phyloP scores from a whole-genome alignment of 2,329 filamentous ascomycete species.

The Cladosporium sp. region DNA sequence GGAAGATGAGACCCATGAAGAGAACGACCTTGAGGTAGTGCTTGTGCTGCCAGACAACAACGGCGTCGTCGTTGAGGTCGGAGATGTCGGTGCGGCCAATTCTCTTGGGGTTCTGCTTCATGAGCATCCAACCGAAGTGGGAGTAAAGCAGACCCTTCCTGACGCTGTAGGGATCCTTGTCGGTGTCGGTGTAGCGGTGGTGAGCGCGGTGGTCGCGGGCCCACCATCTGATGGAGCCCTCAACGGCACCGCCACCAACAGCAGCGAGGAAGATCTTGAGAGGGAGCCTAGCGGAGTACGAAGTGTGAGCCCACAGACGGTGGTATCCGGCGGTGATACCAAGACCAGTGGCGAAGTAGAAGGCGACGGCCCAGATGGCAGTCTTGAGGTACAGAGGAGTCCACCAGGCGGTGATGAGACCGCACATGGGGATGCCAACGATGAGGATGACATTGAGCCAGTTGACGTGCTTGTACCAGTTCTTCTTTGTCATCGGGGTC shows the following conservation, averaged over 20 bases:
- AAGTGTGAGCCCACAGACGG: slow-evolving; percentile 80
- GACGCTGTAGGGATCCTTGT: slow-evolving; percentile 87
- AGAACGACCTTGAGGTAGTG: slow-evolving; percentile 79
- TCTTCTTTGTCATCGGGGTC: slow-evolving; percentile 70
- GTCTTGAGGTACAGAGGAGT: slow-evolving; percentile 70
- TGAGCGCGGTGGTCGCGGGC: slow-evolving; percentile 80
- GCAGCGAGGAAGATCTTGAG: slow-evolving; percentile 79
- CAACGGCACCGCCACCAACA: slow-evolving; percentile 75
- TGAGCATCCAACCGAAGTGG: slow-evolving; percentile 84
- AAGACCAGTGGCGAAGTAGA: slow-evolving; percentile 71
- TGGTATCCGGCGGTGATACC: slow-evolving; percentile 60
- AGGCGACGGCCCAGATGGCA: slow-evolving; percentile 65
- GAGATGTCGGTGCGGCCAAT: slow-evolving; percentile 85
- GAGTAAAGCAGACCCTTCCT: slow-evolving; percentile 83
- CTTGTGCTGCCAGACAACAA: slow-evolving; percentile 84
- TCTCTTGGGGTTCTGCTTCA: slow-evolving; percentile 89
- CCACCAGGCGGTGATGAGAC: slow-evolving; percentile 72
- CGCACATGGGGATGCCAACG: slow-evolving; percentile 68
- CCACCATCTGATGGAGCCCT: slow-evolving; percentile 89
- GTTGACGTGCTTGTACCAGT: slow-evolving; percentile 91
- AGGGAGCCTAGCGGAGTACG: slow-evolving; percentile 71
- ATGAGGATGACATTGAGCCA: slow-evolving; percentile 87
- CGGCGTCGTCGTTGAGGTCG: slow-evolving; percentile 78
- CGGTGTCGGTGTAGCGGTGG: slow-evolving; percentile 87
- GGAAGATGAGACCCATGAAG: slow-evolving; percentile 72